Conservation (phyloP, 768 basidiomycete species). For the Lactarius sp. region DNA sequence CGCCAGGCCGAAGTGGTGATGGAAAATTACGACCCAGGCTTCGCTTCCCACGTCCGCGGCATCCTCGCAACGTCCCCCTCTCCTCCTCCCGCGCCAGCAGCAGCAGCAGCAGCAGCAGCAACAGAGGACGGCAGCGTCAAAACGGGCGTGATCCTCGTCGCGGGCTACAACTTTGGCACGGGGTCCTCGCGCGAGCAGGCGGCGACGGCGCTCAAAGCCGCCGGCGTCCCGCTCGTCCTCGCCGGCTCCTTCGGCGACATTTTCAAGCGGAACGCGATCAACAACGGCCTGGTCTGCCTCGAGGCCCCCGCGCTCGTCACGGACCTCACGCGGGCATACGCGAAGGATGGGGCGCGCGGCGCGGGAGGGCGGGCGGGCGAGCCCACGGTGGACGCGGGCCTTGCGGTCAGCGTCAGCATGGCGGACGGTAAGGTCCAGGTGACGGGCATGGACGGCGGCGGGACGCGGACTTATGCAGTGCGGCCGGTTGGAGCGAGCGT, state of each 20-base stretch:
- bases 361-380: conserved; percentile 78
- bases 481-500: conserved; percentile 87
- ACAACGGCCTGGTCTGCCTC: conserved; percentile 94
- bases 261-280: conserved; percentile 98
- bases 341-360: conserved; percentile 68
- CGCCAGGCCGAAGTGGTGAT: conserved; percentile 95
- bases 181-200: conserved; percentile 98
- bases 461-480: conserved; percentile 55
- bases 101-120: no score
- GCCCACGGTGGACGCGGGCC: conserved; percentile 72
- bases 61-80: conserved; percentile 35
- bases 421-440: conserved; percentile 64
- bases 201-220: conserved; percentile 92
- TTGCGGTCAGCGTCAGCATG: conserved; percentile 63
- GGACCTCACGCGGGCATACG: conserved; percentile 74
- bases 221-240: conserved; percentile 88
- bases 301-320: conserved; percentile 86
- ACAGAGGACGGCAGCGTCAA: conserved; percentile 30
- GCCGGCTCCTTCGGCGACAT: conserved; percentile 99
- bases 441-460: conserved; percentile 31
- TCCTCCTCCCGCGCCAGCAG: conserved; percentile 14
- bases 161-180: conserved; percentile 98
- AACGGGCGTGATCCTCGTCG: conserved; percentile 72
- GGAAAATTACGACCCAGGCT: conserved; percentile 96
- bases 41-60: conserved; percentile 61